Percentiles rank a stretch among this genome's conserved stretches.
Evolutionary conservation across 202 grass and related monocot genomes (phyloP).

Genomic region (Hordeum pubiflorum): DNA sequence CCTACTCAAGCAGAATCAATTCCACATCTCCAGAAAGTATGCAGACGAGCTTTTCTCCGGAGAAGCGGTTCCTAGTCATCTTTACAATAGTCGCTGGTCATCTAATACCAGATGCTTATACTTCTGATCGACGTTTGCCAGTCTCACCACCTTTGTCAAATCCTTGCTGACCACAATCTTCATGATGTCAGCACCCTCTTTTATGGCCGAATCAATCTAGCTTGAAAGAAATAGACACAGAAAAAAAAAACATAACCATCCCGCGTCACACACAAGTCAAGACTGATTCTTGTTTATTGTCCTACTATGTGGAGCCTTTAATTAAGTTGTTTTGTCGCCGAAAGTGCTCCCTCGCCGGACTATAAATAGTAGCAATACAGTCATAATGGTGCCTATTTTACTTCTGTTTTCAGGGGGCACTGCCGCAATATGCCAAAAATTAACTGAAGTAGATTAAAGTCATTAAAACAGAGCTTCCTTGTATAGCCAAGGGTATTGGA

Average conservation of each 20-base stretch:
- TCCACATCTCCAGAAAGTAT: too few species aligned
- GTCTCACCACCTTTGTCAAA: slow-evolving; percentile 46
- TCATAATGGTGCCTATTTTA: background rate
- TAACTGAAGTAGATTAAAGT: background rate
- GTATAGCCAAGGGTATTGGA: background rate
- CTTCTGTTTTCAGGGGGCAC: background rate
- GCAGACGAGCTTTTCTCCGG: background rate
- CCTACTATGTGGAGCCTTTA: background rate
- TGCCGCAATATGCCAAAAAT: background rate
- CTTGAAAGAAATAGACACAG: background rate
- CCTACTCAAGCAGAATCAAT: too few species aligned
- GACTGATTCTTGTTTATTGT: background rate
- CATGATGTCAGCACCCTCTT: slow-evolving; percentile 61
- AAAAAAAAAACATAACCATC: background rate
- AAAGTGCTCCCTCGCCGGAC: background rate
- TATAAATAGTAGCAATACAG: background rate
- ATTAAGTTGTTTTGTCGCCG: background rate
- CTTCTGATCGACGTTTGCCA: slow-evolving; percentile 63
- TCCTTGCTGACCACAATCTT: slow-evolving; percentile 56
- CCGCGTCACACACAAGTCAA: background rate
- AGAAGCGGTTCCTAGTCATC: background rate
- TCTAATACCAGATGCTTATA: slow-evolving; percentile 72
- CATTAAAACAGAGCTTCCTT: background rate
- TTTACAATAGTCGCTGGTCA: slow-evolving; percentile 25
- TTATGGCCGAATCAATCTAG: slow-evolving; percentile 70